Base-by-base conservation (phyloP, 345 rosid species). In the Trapa incisa region DNA sequence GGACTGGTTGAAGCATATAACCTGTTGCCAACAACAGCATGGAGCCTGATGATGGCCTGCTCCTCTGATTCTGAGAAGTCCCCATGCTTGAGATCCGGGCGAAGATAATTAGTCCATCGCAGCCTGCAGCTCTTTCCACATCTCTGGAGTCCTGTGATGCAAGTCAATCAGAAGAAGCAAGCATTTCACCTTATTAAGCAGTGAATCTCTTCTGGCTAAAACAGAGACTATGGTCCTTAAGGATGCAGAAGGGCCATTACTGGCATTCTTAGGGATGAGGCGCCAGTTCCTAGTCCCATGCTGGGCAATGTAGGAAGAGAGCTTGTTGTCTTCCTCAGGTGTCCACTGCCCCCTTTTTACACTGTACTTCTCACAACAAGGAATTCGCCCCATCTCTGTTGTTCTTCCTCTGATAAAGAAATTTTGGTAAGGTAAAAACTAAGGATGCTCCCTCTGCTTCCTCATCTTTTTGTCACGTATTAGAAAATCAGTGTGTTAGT, bases 321-420 rank as follows among this genome's bases (percentile, higher is more conserved):
- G 83, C 75, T 94, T 91, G 81, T 91, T 94, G 79, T 94, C 96
- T 80, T 91, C 99, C 72, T 91, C 97, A 50, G 96, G 97, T 41
- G 97, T 91, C 99, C 99, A 91, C 65, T 91, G 99, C 9, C 99
- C 99, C 71, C 96, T 82, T 71, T 94, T 89, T 75, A 94, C 97
- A 67, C 76, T 89, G 65, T 89, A 96, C 80, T 86, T 91, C 85
- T 91, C 97, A 67, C 97, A 94, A 54, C 99, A 89, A 47, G 99
- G 96, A 60, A 94, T 86, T 68, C 98, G 78, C 15, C 93, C 98
- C 98, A 89, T 92, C 68, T 69, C 74, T 65, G 71, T 71, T 71
- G 35, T 67, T 52, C 37, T 62, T 50, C 36, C 15, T 3, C 22
- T 16, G 4, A 22, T 16, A 50, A 37, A 47, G 29, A 65, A 43